These are phyloP conservation scores for Lactifluus hygrophoroides DNA, from an alignment of 768 basidiomycete genomes.

Conservation along the genomic window DNA sequence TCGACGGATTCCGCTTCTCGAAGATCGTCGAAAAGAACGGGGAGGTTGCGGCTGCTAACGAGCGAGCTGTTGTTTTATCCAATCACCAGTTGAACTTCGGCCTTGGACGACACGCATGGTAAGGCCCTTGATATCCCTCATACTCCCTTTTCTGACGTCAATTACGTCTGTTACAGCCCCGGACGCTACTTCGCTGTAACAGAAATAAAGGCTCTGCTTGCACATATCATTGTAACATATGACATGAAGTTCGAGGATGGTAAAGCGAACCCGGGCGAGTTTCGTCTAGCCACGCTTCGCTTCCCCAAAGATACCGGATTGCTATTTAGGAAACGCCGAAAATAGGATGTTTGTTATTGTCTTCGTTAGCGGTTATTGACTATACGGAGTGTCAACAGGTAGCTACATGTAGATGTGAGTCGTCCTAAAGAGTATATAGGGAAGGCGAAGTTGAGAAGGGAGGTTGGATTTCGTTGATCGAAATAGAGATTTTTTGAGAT, in stretches of 20 bases:
- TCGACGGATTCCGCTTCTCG: slow-evolving; percentile 36
- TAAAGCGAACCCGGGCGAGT: slow-evolving; percentile 4
- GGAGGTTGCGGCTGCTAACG: slow-evolving; percentile 1
- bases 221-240: slow-evolving; percentile 22
- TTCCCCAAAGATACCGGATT: slow-evolving; percentile 15
- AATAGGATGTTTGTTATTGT: too few relatives aligned
- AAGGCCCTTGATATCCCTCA: neutral
- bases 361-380: too few relatives aligned
- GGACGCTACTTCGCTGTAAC: slow-evolving; percentile 23
- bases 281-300: neutral
- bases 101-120: slow-evolving; percentile 23
- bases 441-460: too few relatives aligned
- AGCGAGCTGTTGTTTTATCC: slow-evolving; percentile 25
- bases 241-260: slow-evolving; percentile 23
- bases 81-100: slow-evolving; percentile 28
- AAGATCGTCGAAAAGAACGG: slow-evolving; percentile 23
- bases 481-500: too few relatives aligned
- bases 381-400: too few relatives aligned
- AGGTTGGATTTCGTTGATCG: too few relatives aligned
- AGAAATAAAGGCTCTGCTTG: slow-evolving; percentile 23
- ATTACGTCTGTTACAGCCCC: neutral
- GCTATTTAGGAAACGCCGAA: slow-evolving; percentile 24
- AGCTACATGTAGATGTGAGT: too few relatives aligned
- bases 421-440: too few relatives aligned
- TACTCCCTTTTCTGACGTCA: neutral